Conservation (phyloP, 1,284 basidiomycete genomes). For the Sanghuangporus baumii region DNA sequence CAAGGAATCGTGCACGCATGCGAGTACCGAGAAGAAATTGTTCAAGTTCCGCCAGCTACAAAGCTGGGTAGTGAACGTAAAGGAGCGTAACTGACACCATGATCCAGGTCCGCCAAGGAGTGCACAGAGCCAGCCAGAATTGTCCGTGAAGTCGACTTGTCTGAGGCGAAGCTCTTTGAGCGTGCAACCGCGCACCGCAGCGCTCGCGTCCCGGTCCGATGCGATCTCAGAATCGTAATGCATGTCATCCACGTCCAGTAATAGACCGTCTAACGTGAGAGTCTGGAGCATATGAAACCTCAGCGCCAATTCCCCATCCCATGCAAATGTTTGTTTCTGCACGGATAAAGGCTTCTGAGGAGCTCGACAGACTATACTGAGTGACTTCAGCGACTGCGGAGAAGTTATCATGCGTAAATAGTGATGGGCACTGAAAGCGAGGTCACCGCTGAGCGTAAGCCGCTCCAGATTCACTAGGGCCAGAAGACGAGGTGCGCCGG, state of each 20-base stretch:
- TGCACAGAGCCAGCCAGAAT: slow-evolving; percentile 30
- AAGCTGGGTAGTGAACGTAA: neutral
- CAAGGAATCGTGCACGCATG: neutral
- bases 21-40: neutral
- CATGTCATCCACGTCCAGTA: slow-evolving; percentile 5
- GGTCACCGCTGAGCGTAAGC: slow-evolving; percentile 40
- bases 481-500: slow-evolving; percentile 38
- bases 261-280: slow-evolving; percentile 1
- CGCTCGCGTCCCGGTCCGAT: neutral
- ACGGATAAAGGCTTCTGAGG: neutral
- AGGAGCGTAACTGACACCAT: slow-evolving; percentile 5
- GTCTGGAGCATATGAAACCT: slow-evolving; percentile 2
- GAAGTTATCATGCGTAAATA: slow-evolving; percentile 38
- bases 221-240: neutral
- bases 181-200: neutral
- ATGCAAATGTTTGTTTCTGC: neutral
- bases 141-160: slow-evolving; percentile 35
- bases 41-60: neutral
- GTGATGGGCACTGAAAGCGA: slow-evolving; percentile 40
- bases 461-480: slow-evolving; percentile 34
- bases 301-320: slow-evolving; percentile 7
- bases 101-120: slow-evolving; percentile 45
- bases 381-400: slow-evolving; percentile 34
- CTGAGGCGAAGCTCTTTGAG: slow-evolving; percentile 32
- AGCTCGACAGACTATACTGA: slow-evolving; percentile 39